Base-by-base conservation (phyloP, 1,284 basidiomycete genomes). In the Earliella scabrosa region DNA sequence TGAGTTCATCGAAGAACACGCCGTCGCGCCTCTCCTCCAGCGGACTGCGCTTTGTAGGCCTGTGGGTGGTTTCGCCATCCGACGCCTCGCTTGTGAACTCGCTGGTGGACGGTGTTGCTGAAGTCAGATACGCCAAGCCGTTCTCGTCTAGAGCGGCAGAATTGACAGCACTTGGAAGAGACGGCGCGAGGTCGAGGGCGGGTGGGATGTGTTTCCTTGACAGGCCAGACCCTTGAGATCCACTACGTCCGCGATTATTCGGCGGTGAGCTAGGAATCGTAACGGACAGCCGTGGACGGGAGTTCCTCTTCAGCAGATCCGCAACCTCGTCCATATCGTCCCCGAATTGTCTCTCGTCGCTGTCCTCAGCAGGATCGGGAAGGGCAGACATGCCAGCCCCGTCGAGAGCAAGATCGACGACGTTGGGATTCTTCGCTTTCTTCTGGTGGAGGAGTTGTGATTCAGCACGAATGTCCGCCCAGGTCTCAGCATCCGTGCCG, bases 1-100 rank as follows among this genome's bases (percentile, higher is more conserved):
- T 86, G 51, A 90, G 72, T 58, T 88, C 86, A 52, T 89, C 88
- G 66, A 83, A 91, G 52, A 90, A 76, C n/a, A 80, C 82, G 13
- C 86, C 87, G 16, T 76, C 81, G 43, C 88, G 76, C 71, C 86
- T 88, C 59, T 85, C 81, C 51, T 85, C 85, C 21, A 73, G 67
- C 16, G 79, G 79, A 62, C 77, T 84, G 50, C 79, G 75, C 18
- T 45, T 48, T 23, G 50, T 39, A 36, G 56, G 59, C 31, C 46
- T 56, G 18, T 56, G 50, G 18, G 51, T 50, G 13, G 44, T 47
- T 34, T 59, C 59, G n/a, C 50, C 49, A 11, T 58, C 58, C 2
- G 54, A 56, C 1, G 47, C 32, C 4, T 50, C 54, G 34, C 23
- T 48, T 20, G 50, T 48, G 27, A 56, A 52, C 29, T 59, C 60